Conservation (phyloP, 768 basidiomycete genomes). For the Calvatia gigantea region DNA sequence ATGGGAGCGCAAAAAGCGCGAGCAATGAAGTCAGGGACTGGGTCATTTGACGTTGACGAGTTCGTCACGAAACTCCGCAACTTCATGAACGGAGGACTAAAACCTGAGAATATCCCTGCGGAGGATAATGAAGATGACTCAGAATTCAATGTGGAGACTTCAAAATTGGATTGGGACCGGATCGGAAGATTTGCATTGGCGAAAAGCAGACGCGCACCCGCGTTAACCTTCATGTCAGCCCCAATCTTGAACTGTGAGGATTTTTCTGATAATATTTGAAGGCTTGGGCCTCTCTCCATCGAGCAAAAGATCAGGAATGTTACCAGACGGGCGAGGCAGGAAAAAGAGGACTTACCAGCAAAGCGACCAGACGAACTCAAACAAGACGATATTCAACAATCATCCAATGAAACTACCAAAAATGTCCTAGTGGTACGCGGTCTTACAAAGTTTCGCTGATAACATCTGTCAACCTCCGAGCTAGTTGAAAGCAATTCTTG, state of each 20-base stretch:
- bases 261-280: constrained; percentile 30
- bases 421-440: constrained; percentile 69
- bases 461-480: not conserved
- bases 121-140: constrained; percentile 53
- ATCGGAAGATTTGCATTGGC: constrained; percentile 83
- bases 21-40: constrained; percentile 82
- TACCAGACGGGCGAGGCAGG: constrained; percentile 60
- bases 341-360: constrained; percentile 68
- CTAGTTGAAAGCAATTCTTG: constrained; percentile 65
- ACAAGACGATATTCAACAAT: constrained; percentile 79
- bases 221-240: constrained; percentile 84
- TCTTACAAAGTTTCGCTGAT: not conserved
- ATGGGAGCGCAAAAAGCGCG: constrained; percentile 87
- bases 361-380: constrained; percentile 75
- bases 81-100: constrained; percentile 68
- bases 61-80: constrained; percentile 73
- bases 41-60: constrained; percentile 90
- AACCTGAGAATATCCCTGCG: constrained; percentile 38
- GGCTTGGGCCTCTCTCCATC: constrained; percentile 88
- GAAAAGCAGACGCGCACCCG: constrained; percentile 75
- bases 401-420: constrained; percentile 86
- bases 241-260: not conserved
- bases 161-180: constrained; percentile 71
- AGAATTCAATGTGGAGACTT: constrained; percentile 35
- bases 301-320: constrained; percentile 76